Evolutionary conservation across 2,329 filamentous ascomycete genomes (phyloP).

Genomic region (Cercospora sojina): DNA sequence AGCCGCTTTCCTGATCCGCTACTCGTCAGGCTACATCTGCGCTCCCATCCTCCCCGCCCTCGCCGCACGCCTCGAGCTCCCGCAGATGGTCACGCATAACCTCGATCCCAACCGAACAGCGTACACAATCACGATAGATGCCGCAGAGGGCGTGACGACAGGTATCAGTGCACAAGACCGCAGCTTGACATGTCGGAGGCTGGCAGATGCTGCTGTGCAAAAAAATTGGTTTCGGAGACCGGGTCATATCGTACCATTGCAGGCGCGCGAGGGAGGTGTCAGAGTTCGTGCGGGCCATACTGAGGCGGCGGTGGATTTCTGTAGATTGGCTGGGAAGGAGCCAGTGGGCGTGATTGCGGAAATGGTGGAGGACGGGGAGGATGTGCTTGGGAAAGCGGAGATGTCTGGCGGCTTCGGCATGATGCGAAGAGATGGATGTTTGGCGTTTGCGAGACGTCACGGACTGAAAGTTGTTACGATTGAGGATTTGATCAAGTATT

Average conservation of each 20-base stretch:
- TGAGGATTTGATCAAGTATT: slow-evolving; percentile 77
- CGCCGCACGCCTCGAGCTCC: slow-evolving; percentile 70
- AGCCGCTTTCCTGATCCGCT: slow-evolving; percentile 93
- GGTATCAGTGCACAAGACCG: slow-evolving; percentile 90
- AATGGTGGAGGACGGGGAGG: slow-evolving; percentile 80
- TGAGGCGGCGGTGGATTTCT: slow-evolving; percentile 90
- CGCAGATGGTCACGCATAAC: slow-evolving; percentile 81
- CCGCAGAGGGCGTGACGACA: slow-evolving; percentile 70
- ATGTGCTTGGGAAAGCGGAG: slow-evolving; percentile 66
- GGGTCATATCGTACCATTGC: slow-evolving; percentile 85
- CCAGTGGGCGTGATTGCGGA: slow-evolving; percentile 84
- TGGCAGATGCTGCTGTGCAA: slow-evolving; percentile 65
- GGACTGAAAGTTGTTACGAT: slow-evolving; percentile 94
- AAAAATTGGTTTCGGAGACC: slow-evolving; percentile 71
- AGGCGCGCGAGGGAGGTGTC: slow-evolving; percentile 76
- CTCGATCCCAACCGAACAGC: slow-evolving; percentile 83
- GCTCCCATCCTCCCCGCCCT: slow-evolving; percentile 72
- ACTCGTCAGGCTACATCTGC: slow-evolving; percentile 88
- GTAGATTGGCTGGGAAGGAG: slow-evolving; percentile 74
- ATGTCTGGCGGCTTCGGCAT: slow-evolving; percentile 69
- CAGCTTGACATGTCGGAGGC: slow-evolving; percentile 72
- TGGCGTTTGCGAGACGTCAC: slow-evolving; percentile 84
- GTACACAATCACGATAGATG: slow-evolving; percentile 88
- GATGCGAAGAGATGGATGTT: slow-evolving; percentile 85
- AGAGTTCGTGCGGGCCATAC: slow-evolving; percentile 81